Percentiles rank a stretch among this genome's conserved stretches.
Conservation (phyloP, 2,329 filamentous ascomycete genomes). For the Pseudogymnoascus sp. region DNA sequence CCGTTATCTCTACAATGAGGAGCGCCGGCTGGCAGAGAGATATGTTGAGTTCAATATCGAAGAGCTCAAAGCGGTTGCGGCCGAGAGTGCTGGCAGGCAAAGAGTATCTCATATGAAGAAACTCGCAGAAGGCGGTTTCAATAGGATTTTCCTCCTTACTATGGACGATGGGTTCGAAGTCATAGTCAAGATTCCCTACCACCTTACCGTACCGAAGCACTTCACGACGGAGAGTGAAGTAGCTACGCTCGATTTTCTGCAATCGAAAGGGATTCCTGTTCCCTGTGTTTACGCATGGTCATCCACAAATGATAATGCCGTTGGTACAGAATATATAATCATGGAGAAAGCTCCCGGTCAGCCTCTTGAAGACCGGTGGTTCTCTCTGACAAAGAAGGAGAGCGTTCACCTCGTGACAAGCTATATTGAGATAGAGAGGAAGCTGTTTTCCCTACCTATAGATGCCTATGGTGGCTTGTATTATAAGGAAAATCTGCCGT, state of each 20-base stretch:
- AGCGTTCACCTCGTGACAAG: slow-evolving; percentile 11
- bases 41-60: slow-evolving; percentile 12
- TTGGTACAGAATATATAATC: slow-evolving; percentile 33
- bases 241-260: slow-evolving; percentile 16
- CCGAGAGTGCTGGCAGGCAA: slow-evolving; percentile 12
- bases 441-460: slow-evolving; percentile 12
- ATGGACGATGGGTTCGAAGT: slow-evolving; percentile 13
- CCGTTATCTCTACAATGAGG: slow-evolving; percentile 10
- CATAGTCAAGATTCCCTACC: slow-evolving; percentile 15
- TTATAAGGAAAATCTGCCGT: slow-evolving; percentile 6
- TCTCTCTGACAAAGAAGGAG: slow-evolving; percentile 11
- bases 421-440: slow-evolving; percentile 7
- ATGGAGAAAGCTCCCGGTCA: slow-evolving; percentile 31
- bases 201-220: slow-evolving; percentile 11
- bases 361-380: slow-evolving; percentile 24
- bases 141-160: slow-evolving; percentile 14
- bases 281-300: slow-evolving; percentile 37
- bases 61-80: slow-evolving; percentile 13
- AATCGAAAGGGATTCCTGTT: slow-evolving; percentile 33
- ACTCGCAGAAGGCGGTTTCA: slow-evolving; percentile 23
- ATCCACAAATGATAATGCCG: slow-evolving; percentile 27
- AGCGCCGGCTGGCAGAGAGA: slow-evolving; percentile 11
- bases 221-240: slow-evolving; percentile 16
- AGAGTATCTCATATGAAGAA: background rate
- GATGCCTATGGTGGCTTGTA: slow-evolving; percentile 15